These are phyloP conservation scores for Nissolia schottii DNA, from an alignment of 306 rosid genomes.

Conservation along the genomic window DNA sequence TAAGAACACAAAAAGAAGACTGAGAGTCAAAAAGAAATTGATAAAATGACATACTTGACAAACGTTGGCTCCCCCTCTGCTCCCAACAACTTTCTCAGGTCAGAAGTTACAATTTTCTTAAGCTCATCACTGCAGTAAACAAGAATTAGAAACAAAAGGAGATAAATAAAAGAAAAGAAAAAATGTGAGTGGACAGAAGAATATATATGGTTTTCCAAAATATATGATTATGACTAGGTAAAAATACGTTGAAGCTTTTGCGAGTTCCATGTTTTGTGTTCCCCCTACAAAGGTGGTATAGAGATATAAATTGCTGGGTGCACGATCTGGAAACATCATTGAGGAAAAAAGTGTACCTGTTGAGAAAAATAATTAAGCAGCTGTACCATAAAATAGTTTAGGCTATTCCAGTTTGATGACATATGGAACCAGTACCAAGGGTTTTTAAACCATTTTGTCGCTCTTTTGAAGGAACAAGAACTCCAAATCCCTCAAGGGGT, in stretches of 20 bases:
- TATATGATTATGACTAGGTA: slow-evolving; percentile 11
- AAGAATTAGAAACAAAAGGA: slow-evolving; percentile 7
- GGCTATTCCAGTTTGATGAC: slow-evolving; percentile 4
- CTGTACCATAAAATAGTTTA: slow-evolving; percentile 3
- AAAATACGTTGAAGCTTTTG: slow-evolving; percentile 70
- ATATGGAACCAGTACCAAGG: slow-evolving; percentile 61
- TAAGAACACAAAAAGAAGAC: slow-evolving; percentile 14
- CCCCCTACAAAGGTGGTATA: slow-evolving; percentile 93
- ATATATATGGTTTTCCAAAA: slow-evolving; percentile 7
- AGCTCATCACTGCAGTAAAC: slow-evolving; percentile 59
- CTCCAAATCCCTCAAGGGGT: slow-evolving; percentile 96
- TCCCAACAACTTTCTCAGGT: slow-evolving; percentile 80
- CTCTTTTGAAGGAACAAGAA: slow-evolving; percentile 89
- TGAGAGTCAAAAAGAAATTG: slow-evolving; percentile 7
- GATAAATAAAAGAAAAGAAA: slow-evolving; percentile 12
- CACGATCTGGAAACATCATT: slow-evolving; percentile 94
- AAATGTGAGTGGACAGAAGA: neutral
- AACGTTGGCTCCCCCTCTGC: slow-evolving; percentile 85
- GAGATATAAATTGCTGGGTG: slow-evolving; percentile 66
- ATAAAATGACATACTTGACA: slow-evolving; percentile 50
- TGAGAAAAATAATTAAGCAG: slow-evolving; percentile 23
- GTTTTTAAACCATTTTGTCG: slow-evolving; percentile 74
- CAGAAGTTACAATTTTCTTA: slow-evolving; percentile 69
- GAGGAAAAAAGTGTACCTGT: slow-evolving; percentile 95
- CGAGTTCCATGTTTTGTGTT: slow-evolving; percentile 66